These are phyloP conservation scores for Astrothelium macrocarpum DNA, from an alignment of 495 filamentous ascomycete genomes.

Conservation along the genomic window DNA sequence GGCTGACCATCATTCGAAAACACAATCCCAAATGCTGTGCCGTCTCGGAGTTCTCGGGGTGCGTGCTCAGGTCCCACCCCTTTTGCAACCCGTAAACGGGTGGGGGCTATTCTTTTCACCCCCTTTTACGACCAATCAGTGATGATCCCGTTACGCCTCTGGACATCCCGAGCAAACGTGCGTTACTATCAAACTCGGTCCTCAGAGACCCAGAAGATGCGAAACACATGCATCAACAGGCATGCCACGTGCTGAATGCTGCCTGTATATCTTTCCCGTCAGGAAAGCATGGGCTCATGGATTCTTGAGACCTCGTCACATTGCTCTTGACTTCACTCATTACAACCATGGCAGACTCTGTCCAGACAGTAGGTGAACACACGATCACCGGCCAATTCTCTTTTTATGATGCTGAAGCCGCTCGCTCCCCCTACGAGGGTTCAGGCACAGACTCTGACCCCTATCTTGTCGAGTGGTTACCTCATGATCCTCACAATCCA, in stretches of 20 bases:
- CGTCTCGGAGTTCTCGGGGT: not conserved
- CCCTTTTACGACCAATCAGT: not conserved
- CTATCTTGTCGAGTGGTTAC: conserved; percentile 60
- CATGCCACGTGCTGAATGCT: not conserved
- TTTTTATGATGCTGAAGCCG: not conserved
- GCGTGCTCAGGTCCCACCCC: not conserved
- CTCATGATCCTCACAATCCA: conserved; percentile 58
- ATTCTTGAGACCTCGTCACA: not conserved
- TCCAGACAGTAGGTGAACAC: not conserved
- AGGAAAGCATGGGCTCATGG: not conserved
- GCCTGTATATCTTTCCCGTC: not conserved
- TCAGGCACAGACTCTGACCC: conserved; percentile 65
- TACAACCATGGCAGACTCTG: not conserved
- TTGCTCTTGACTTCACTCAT: not conserved
- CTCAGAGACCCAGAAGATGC: not conserved
- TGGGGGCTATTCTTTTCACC: not conserved
- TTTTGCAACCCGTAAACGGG: not conserved
- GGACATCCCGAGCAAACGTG: not conserved
- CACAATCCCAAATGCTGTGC: not conserved
- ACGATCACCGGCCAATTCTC: not conserved
- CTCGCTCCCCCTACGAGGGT: conserved; percentile 43
- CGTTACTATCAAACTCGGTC: not conserved
- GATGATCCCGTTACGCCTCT: not conserved
- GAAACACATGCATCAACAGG: not conserved
- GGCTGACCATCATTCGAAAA: too few relatives aligned